phyloP scores from a whole-genome alignment of 2,329 filamentous ascomycete genomes.

The Pseudocercospora crystallina region DNA sequence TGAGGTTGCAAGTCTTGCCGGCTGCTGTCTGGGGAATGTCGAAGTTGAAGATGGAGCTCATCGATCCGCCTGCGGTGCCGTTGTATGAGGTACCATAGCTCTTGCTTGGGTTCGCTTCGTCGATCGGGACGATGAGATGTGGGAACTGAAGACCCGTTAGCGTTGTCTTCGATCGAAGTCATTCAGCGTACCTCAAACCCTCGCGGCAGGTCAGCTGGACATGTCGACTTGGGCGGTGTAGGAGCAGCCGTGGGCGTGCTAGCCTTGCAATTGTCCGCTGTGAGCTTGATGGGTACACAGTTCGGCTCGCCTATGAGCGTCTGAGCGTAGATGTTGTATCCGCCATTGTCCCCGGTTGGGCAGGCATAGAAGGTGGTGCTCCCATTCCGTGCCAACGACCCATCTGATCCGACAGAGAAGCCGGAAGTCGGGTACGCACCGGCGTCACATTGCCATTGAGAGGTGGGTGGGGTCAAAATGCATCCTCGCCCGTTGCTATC shows the following conservation, averaged over 20 bases:
- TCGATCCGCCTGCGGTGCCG: conserved; percentile 54
- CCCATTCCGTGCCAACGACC: conserved; percentile 53
- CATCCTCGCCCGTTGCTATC: conserved; percentile 61
- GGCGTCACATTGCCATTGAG: conserved; percentile 62
- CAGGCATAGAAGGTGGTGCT: conserved; percentile 60
- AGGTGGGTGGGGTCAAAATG: conserved; percentile 61
- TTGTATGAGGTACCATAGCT: conserved; percentile 57
- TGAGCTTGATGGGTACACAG: conserved; percentile 53
- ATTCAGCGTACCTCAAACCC: conserved; percentile 4
- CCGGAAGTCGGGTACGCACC: conserved; percentile 54
- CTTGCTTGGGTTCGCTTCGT: conserved; percentile 54
- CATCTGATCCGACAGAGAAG: conserved; percentile 57
- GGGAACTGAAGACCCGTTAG: conserved; percentile 44
- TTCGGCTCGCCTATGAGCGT: conserved; percentile 45
- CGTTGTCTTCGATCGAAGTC: background rate
- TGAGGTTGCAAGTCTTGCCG: conserved; percentile 61
- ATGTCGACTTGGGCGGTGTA: conserved; percentile 11
- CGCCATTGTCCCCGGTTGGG: conserved; percentile 54
- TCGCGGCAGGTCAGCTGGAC: conserved; percentile 15
- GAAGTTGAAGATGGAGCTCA: conserved; percentile 68
- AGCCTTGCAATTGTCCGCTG: conserved; percentile 20
- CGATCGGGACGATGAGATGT: conserved; percentile 63
- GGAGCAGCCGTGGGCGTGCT: conserved; percentile 9
- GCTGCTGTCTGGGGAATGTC: conserved; percentile 57
- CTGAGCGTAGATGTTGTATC: conserved; percentile 57